Evolutionary conservation across 2,329 filamentous ascomycete species (phyloP), one percentile per base, ranked within the genome.

Genomic region (Cordyceps cateniannulata): DNA sequence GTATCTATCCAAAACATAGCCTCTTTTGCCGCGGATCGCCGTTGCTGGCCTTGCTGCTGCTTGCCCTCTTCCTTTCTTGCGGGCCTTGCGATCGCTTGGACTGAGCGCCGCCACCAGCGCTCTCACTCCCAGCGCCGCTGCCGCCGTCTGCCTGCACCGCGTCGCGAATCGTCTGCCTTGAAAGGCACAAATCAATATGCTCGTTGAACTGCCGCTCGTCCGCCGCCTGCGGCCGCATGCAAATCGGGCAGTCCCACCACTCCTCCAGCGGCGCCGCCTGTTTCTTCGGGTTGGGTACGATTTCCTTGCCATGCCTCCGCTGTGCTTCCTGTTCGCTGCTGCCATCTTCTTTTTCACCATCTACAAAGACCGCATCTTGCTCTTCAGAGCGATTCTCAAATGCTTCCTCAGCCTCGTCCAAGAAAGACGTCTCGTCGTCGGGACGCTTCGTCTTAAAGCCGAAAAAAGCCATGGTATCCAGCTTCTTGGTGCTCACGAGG

Each of bases 181-280:
- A 97, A 1, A 99, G 81, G 71, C 95, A 99, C 9, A 89, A 83
- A 71, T 99, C 95, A 56, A 99, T 92, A 69, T 99, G 95, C 61
- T 89, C 85, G 66, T 99, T 99, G 75, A 98, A 96, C 0, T 76
- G 77, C 50, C 81, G 81, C 70, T 97, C 91, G 54, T 93, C 82
- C 0, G 91, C 84, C 0, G 78, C 69, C 69, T 97, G 93, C 0
- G 90, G 87, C 18, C 87, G 79, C n/a, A 78, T 76, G 72, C 95
- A 99, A 49, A 98, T 90, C 0, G 95, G 95, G 72, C 95, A 99
- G 42, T 88, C 82, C 93, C 93, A 98, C 72, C 79, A 80, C 51
- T 85, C 78, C 57, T 82, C 75, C 58, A 76, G 71, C 10, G 71
- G 69, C 4, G 66, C 51, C 5, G 65, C 57, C 22, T 67, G 64